Conservation (phyloP, 2,329 filamentous ascomycete species). For the Phyllosticta citrichinensis region DNA sequence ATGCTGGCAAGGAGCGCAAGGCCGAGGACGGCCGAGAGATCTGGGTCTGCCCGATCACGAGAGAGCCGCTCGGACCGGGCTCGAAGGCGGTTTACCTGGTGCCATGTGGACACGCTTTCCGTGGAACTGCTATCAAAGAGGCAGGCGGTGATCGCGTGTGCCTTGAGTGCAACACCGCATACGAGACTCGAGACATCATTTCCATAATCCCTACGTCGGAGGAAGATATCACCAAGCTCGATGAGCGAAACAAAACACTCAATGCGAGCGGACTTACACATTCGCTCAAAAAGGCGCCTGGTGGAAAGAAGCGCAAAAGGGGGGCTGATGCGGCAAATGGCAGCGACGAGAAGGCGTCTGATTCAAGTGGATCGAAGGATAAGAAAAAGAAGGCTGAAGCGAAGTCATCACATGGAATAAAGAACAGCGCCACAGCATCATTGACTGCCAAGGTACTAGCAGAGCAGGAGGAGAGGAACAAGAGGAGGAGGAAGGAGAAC, state of each 20-base stretch:
- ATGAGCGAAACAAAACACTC: conserved; percentile 57
- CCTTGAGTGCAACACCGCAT: conserved; percentile 60
- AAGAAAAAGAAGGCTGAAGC: background rate
- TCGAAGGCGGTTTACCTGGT: conserved; percentile 81
- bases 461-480: conserved; percentile 76
- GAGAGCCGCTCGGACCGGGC: conserved; percentile 70
- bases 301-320: conserved; percentile 48
- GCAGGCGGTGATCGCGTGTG: conserved; percentile 46
- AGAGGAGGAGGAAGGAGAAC: conserved; percentile 59
- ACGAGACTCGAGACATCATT: conserved; percentile 67
- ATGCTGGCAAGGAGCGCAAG: conserved; percentile 36
- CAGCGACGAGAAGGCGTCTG: conserved; percentile 14
- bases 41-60: conserved; percentile 79
- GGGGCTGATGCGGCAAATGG: conserved; percentile 25
- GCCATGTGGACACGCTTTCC: conserved; percentile 91
- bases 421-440: conserved; percentile 76
- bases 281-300: conserved; percentile 68
- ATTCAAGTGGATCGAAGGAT: background rate
- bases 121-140: conserved; percentile 74
- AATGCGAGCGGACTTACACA: conserved; percentile 67
- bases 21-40: background rate
- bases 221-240: conserved; percentile 58
- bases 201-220: conserved; percentile 64
- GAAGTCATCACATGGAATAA: conserved; percentile 52
- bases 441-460: conserved; percentile 78